These are phyloP conservation scores for Entomortierella lignicola DNA, from an alignment of 192 early-diverging fungal species.

Conservation along the genomic window DNA sequence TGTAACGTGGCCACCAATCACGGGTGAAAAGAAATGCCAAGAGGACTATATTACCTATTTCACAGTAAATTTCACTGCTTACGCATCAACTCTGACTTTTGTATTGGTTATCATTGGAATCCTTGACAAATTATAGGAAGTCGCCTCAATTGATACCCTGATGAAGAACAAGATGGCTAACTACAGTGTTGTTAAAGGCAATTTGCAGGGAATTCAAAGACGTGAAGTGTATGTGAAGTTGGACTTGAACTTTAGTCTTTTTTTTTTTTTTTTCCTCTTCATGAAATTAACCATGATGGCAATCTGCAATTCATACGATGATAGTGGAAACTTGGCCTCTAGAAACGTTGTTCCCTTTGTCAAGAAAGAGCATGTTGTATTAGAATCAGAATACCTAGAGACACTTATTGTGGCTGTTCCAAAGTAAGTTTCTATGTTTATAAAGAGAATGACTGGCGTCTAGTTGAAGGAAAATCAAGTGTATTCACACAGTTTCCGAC, in stretches of 20 bases:
- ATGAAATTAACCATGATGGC: background rate
- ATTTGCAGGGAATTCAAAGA: constrained; percentile 83
- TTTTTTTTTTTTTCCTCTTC: constrained; percentile 8
- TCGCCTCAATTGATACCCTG: constrained; percentile 84
- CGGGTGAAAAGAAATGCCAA: no score
- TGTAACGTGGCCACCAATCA: constrained; percentile 45
- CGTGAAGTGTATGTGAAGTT: constrained; percentile 76
- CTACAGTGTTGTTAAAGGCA: constrained; percentile 87
- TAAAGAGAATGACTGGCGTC: no score
- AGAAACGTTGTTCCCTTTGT: constrained; percentile 88
- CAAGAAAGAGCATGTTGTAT: constrained; percentile 90
- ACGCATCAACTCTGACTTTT: background rate
- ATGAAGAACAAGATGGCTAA: constrained; percentile 92
- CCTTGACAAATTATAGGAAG: constrained; percentile 69
- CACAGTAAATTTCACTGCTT: no score
- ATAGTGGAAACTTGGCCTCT: constrained; percentile 91
- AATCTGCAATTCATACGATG: background rate
- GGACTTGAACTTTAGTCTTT: background rate
- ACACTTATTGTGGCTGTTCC: constrained; percentile 97
- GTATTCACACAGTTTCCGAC: background rate
- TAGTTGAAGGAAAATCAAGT: no score
- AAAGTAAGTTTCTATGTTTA: constrained; percentile 61
- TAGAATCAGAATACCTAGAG: constrained; percentile 93
- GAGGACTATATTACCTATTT: no score
- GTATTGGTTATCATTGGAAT: background rate